Evolutionary conservation across 768 basidiomycete genomes (phyloP), one percentile per base, ranked within the genome.

Genomic region (Xerocomus potaroensis): DNA sequence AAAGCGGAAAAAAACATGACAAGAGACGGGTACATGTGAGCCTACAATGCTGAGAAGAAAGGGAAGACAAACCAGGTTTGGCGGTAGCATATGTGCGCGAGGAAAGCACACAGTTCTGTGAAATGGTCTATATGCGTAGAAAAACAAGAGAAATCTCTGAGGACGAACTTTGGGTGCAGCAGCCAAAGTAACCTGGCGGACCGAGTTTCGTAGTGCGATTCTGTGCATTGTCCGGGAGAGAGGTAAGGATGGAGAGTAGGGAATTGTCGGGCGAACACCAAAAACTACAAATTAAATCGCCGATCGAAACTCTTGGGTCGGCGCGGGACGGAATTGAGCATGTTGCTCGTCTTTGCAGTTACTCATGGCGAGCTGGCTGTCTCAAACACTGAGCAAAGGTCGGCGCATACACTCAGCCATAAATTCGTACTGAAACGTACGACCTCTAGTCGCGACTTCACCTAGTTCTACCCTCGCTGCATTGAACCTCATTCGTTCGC

Each of bases 31-130:
- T 53, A 14, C 18, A 32, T 3, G 42, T 55, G 9, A 63, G 44
- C 53, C 14, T 27, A 21, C 36, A 34, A 27, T 42, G 5, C 30
- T 29, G n/a, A 22, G 10, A 14, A 7, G 19, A 21, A 30, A 34
- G 38, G 22, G 35, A 43, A 46, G 41, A 69, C 88, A 56, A 57
- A 97, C 94, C 89, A 72, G 96, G 84, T 77, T 99, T 99, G 62
- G 94, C 94, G 60, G 95, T 93, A 60, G 96, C 96, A 77, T 99
- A 99, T 53, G 87, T 77, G 66, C 95, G 90, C 65, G 83, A 69
- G 48, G 76, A 70, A 60, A 77, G 73, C 50, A 73, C 72, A 63
- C 55, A 22, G 43, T 66, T 74, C 72, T 76, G 51, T 36, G 41
- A 52, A 45, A 41, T 22, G 43, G 49, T 39, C 54, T 15, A 41